Conservation (phyloP, 805 yeast genomes). For the Candida takata region DNA sequence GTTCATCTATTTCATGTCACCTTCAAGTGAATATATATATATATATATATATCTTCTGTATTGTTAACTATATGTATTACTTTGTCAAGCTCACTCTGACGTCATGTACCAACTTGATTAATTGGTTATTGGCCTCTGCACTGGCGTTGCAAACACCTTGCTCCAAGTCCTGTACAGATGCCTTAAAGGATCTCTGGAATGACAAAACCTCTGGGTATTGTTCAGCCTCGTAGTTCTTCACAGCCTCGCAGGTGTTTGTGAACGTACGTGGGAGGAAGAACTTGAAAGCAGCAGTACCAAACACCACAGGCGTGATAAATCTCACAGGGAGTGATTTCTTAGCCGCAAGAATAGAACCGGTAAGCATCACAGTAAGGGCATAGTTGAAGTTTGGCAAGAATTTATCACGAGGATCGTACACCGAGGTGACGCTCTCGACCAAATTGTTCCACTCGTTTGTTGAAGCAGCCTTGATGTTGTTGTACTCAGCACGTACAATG, state of each 20-base stretch:
- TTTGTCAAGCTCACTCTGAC: slow-evolving; percentile 16
- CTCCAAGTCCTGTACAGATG: slow-evolving; percentile 15
- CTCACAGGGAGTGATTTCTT: slow-evolving; percentile 42
- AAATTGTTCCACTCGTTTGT: slow-evolving; percentile 19
- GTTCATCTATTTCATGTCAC: too few relatives aligned
- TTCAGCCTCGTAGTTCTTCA: slow-evolving; percentile 27
- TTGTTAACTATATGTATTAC: background rate
- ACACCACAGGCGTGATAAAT: slow-evolving; percentile 41
- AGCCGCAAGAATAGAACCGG: slow-evolving; percentile 49
- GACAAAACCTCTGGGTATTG: slow-evolving; percentile 32
- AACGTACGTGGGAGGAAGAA: slow-evolving; percentile 46
- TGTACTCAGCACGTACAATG: slow-evolving; percentile 19
- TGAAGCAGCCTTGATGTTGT: slow-evolving; percentile 20
- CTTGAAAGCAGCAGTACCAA: slow-evolving; percentile 40
- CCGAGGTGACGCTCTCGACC: slow-evolving; percentile 12
- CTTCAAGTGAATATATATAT: too few relatives aligned
- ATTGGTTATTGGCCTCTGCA: slow-evolving; percentile 10
- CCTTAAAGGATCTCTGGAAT: slow-evolving; percentile 20
- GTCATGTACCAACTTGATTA: slow-evolving; percentile 16
- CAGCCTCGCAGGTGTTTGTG: slow-evolving; percentile 23
- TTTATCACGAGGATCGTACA: slow-evolving; percentile 23
- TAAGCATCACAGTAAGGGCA: slow-evolving; percentile 46
- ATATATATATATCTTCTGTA: background rate
- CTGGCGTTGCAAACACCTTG: slow-evolving; percentile 3
- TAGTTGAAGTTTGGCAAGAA: slow-evolving; percentile 46